These are phyloP conservation scores for Trapa incisa DNA, from an alignment of 345 rosid genomes.

Conservation along the genomic window DNA sequence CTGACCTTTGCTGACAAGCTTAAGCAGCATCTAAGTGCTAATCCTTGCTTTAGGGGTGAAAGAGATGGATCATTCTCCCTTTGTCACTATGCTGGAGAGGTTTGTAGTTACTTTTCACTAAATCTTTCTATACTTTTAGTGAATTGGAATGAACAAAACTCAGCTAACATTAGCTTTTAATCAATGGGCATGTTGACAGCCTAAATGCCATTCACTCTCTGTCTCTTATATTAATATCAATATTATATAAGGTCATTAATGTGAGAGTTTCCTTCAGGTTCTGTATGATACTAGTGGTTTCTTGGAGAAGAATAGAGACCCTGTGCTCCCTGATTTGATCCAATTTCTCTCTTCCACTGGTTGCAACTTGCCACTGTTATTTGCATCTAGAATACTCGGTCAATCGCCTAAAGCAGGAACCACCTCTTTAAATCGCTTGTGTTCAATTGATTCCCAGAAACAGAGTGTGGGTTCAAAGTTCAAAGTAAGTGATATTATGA, in stretches of 20 bases:
- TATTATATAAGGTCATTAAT: background rate
- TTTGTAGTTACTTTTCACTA: conserved; percentile 17
- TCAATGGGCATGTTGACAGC: background rate
- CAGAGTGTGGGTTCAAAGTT: conserved; percentile 71
- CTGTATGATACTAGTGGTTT: conserved; percentile 79
- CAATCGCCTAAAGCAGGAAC: conserved; percentile 25
- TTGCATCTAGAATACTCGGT: conserved; percentile 34
- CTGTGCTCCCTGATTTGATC: conserved; percentile 45
- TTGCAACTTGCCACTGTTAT: conserved; percentile 36
- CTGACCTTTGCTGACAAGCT: conserved; percentile 80
- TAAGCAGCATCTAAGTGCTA: conserved; percentile 60
- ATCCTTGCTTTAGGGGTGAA: conserved; percentile 72
- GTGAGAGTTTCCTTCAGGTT: conserved; percentile 25
- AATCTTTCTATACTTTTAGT: background rate
- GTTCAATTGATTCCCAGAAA: conserved; percentile 30
- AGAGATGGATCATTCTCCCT: conserved; percentile 76
- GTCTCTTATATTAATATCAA: background rate
- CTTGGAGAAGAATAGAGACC: conserved; percentile 90
- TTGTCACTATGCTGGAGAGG: conserved; percentile 90
- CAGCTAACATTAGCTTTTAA: background rate
- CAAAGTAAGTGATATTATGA: conserved; percentile 38
- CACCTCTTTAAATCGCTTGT: conserved; percentile 12
- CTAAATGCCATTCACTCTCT: no score
- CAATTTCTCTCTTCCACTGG: conserved; percentile 57
- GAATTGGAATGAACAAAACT: background rate